Base-by-base conservation (phyloP, 192 early-diverging fungal genomes). In the Entomortierella parvispora region DNA sequence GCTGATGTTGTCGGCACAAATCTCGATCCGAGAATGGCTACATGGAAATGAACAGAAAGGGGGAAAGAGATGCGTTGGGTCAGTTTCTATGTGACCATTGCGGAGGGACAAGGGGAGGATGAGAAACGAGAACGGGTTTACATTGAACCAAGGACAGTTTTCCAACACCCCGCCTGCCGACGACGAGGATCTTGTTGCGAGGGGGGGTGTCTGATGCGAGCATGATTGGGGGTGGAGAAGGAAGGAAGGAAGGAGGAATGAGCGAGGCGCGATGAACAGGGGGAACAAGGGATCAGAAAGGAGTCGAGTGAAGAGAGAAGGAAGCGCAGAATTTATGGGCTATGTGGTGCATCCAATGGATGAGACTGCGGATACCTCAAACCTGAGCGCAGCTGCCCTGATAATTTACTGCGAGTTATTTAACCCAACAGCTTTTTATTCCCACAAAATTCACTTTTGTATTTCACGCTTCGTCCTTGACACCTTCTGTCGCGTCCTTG, bases 171-270 rank as follows among this genome's bases (percentile, higher is more conserved):
- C 69, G 67, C 22, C 70, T 80, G 58, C 88, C 86, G 47, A 85
- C 80, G 29, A 88, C 83, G 18, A 90, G 75, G 42, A 90, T 88
- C 67, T 87, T 90, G 78, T 88, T 83, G 62, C 82, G 82, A n/a
- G 72, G 53, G 22, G 48, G 57, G 33, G 46, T 68, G 46, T 63
- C 60, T 6, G 60, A 53, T 2, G 46, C 26, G 20, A 64, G 45
- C 58, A 62, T 76, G 46, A 26, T n/a, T 2, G 10, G 22, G 43
- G 43, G 29, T 3, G 52, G 37, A 31, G 10, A 29, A 18, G 53
- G 28, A 54, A 44, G 31, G 8, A 22, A 25, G 53, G 15, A 48
- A 15, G n/a, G 31, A 48, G 34, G 32, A 67, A 25, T 14, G 28
- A 46, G 28, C 11, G 23, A 52, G 15, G 10, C 26, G 42, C 37